Percentiles rank a stretch among this genome's conserved stretches.
These are phyloP conservation scores for Aspergillus pseudoterreus DNA, from an alignment of 2,329 filamentous ascomycete species.

Conservation along the genomic window DNA sequence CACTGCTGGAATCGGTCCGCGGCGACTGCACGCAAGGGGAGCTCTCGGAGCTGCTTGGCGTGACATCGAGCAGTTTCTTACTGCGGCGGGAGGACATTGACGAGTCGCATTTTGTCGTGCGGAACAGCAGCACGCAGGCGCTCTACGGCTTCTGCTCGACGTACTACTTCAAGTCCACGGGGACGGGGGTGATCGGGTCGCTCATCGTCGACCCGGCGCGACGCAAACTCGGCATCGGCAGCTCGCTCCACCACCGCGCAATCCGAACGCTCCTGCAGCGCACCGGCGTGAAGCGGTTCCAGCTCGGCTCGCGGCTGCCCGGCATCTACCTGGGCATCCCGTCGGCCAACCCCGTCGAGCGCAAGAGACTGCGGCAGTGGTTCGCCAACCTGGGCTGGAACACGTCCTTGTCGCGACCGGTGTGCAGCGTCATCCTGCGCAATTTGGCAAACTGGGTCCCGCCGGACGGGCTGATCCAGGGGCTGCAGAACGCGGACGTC, in stretches of 20 bases:
- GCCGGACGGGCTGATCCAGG: constrained; percentile 72
- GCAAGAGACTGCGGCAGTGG: constrained; percentile 67
- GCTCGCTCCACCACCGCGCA: constrained; percentile 82
- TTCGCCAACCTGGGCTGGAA: constrained; percentile 92
- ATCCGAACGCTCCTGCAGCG: constrained; percentile 70
- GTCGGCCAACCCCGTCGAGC: constrained; percentile 57
- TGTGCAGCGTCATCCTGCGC: constrained; percentile 70
- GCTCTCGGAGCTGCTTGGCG: constrained; percentile 64
- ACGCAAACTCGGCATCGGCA: constrained; percentile 83
- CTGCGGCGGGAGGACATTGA: constrained; percentile 67
- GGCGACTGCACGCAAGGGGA: constrained; percentile 60
- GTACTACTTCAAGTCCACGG: constrained; percentile 69
- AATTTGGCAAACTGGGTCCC: constrained; percentile 70
- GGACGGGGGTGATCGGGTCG: constrained; percentile 72
- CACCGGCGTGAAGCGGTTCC: constrained; percentile 71
- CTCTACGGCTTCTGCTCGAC: constrained; percentile 91
- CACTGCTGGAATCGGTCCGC: constrained; percentile 67
- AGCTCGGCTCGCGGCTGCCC: constrained; percentile 76
- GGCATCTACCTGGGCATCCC: constrained; percentile 86
- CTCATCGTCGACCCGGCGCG: constrained; percentile 87
- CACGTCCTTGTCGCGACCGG: constrained; percentile 57
- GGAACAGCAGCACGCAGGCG: constrained; percentile 87
- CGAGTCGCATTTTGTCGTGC: constrained; percentile 85
- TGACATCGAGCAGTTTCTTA: constrained; percentile 72
- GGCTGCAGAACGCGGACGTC: constrained; percentile 67